Evolutionary conservation across 2,329 filamentous ascomycete species (phyloP), one percentile per base, ranked within the genome.

Genomic region (Delphinella strobiligena): DNA sequence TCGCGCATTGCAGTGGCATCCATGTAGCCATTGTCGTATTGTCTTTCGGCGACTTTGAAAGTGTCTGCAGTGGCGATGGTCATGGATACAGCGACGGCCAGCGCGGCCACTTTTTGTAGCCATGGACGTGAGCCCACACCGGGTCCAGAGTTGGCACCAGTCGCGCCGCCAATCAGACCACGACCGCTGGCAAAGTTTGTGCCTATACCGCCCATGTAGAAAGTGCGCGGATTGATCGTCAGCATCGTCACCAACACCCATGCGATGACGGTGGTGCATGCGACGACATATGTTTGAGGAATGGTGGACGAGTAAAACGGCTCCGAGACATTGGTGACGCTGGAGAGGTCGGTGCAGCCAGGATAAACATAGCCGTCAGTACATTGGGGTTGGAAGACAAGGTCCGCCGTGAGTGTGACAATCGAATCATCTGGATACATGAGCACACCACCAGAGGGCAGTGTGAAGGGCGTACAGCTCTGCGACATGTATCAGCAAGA

Each of bases 201-300:
- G 27, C 71, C 67, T 7, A 70, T 69, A 4, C 70, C 64, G 39
- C 86, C 86, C 43, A 93, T 78, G 46, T 93, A 79, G 58, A 91
- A 94, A 3, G 91, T 94, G 37, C 89, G 78, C n/a, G 89, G 89
- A 1, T 87, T 93, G 51, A 95, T 87, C 55, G 94, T 76, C 29
- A 96, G 77, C 74, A 95, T 93, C 47, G 94, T 84, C 50, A 95
- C 81, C 34, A 96, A 75, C 56, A 93, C 82, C 63, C 93, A 96
- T 36, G 87, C 82, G 36, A 93, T 80, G 40, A 94, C 82, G 1
- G 88, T 96, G 14, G 86, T 86, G 12, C 87, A 84, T 41, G 87
- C 87, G 39, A 96, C 82, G 34, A 88, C 88, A 56, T 95, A 98
- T 52, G 84, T 82, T 61, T 93, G 87, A 11, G 91, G 89, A 33